phyloP scores from a whole-genome alignment of 495 filamentous ascomycete species.

The Hypoxylon lienhwacheense region DNA sequence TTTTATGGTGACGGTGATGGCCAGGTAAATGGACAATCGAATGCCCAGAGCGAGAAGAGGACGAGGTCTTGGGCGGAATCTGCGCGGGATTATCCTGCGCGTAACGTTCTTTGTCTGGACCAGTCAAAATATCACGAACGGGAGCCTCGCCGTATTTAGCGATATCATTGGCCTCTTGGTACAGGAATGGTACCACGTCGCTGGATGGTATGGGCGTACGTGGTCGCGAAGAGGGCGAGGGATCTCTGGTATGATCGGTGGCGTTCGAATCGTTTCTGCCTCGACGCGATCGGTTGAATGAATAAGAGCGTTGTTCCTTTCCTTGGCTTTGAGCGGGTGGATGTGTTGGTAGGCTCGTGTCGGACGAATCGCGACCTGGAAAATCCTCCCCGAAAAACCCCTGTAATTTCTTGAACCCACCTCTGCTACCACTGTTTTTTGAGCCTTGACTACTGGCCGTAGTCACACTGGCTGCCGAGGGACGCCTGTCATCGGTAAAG shows the following conservation, averaged over 20 bases:
- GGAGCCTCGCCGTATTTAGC: constrained; percentile 81
- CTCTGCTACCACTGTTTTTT: constrained; percentile 68
- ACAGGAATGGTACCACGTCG: constrained; percentile 94
- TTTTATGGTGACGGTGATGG: constrained; percentile 72
- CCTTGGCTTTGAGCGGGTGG: constrained; percentile 42
- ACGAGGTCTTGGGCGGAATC: constrained; percentile 53
- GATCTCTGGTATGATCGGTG: constrained; percentile 59
- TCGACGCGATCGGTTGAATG: constrained; percentile 58
- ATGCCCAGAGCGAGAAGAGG: constrained; percentile 55
- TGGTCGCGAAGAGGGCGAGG: constrained; percentile 71
- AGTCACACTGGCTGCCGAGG: constrained; percentile 81
- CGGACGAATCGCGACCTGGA: constrained; percentile 66
- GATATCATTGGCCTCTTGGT: constrained; percentile 86
- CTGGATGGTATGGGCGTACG: constrained; percentile 84
- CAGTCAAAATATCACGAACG: constrained; percentile 70
- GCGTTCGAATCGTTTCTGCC: constrained; percentile 78
- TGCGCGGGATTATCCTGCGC: constrained; percentile 47
- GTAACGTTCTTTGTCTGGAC: constrained; percentile 69
- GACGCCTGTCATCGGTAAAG: constrained; percentile 74
- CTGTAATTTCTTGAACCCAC: constrained; percentile 72
- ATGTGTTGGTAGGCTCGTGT: constrained; percentile 66
- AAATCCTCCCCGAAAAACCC: constrained; percentile 90
- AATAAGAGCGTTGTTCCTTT: constrained; percentile 60
- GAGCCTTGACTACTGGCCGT: constrained; percentile 91
- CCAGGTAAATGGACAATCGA: constrained; percentile 60